Evolutionary conservation across 2,329 filamentous ascomycete genomes (phyloP).

Genomic region (Alternaria arborescens): DNA sequence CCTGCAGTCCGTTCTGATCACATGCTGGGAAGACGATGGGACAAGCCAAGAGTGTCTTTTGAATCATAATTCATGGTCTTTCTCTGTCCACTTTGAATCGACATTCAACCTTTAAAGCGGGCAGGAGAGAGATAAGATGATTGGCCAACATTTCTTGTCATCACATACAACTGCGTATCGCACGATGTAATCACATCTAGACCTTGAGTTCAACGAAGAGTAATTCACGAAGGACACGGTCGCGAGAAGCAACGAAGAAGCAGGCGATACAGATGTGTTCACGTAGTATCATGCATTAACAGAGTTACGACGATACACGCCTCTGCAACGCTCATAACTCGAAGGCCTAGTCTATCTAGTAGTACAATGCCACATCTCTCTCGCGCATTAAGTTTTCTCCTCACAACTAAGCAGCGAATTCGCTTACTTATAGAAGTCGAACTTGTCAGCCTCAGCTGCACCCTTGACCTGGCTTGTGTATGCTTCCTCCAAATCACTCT

Average conservation of each 20-base stretch:
- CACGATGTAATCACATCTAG: background rate
- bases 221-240: background rate
- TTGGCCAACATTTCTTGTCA: background rate
- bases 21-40: background rate
- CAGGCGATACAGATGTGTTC: background rate
- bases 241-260: background rate
- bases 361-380: constrained; percentile 28
- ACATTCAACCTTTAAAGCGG: too few species aligned
- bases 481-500: constrained; percentile 93
- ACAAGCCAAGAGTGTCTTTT: background rate
- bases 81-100: background rate
- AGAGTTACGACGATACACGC: background rate
- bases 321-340: background rate
- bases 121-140: background rate
- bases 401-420: background rate
- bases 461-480: constrained; percentile 98
- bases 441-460: constrained; percentile 73
- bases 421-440: constrained; percentile 69
- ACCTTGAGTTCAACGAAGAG: background rate
- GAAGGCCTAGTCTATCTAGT: constrained; percentile 26
- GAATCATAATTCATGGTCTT: background rate
- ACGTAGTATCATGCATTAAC: constrained; percentile 3
- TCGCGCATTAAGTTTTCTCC: background rate
- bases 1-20: background rate
- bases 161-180: background rate